phyloP scores from a whole-genome alignment of 768 basidiomycete genomes.

The Coprinellus aureogranulatus region DNA sequence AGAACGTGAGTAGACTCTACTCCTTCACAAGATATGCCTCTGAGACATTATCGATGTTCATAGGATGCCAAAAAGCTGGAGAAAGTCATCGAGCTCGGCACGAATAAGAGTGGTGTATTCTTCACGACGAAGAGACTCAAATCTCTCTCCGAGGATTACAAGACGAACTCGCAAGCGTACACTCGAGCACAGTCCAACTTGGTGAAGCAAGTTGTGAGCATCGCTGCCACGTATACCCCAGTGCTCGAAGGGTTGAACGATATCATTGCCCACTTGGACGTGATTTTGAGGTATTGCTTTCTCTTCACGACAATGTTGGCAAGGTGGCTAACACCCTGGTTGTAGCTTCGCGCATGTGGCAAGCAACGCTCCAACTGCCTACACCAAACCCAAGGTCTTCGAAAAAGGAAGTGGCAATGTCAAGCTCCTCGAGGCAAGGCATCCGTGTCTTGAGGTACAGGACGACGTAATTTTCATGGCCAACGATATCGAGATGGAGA shows the following conservation, averaged over 20 bases:
- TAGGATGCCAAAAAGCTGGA: constrained; percentile 76
- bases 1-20: constrained; percentile 78
- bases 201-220: constrained; percentile 89
- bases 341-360: constrained; percentile 89
- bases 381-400: constrained; percentile 79
- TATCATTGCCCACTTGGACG: constrained; percentile 86
- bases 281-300: constrained; percentile 72
- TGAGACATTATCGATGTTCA: neutral
- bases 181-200: constrained; percentile 72
- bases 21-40: neutral
- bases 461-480: constrained; percentile 94
- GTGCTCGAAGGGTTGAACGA: constrained; percentile 83
- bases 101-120: constrained; percentile 81
- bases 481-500: constrained; percentile 93
- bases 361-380: constrained; percentile 79
- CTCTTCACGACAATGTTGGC: neutral
- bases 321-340: neutral
- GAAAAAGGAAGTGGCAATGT: constrained; percentile 87
- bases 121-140: constrained; percentile 83
- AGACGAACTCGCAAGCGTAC: constrained; percentile 67
- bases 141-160: constrained; percentile 66
- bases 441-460: constrained; percentile 95
- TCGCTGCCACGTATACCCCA: constrained; percentile 89
- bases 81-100: constrained; percentile 75
- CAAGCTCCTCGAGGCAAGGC: constrained; percentile 80